Conservation (phyloP, 768 basidiomycete genomes). For the Collybia sp. region DNA sequence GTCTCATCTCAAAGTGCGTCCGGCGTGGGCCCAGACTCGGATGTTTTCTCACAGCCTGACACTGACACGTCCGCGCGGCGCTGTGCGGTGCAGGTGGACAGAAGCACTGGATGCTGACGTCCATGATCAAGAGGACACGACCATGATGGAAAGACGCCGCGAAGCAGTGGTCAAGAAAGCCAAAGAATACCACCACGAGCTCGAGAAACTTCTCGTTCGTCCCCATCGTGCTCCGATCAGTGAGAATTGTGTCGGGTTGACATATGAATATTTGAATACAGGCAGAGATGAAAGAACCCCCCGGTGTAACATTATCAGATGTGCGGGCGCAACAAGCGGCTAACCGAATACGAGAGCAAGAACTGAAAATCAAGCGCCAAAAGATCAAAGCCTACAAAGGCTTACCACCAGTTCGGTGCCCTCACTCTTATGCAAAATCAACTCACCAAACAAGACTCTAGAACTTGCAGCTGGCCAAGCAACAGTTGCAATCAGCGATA, state of each 20-base stretch:
- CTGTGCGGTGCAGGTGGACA: slow-evolving; percentile 31
- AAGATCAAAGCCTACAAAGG: slow-evolving; percentile 44
- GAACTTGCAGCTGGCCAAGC: slow-evolving; percentile 43
- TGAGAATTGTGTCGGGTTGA: too few species aligned
- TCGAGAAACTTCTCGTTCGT: slow-evolving; percentile 28
- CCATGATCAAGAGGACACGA: slow-evolving; percentile 18
- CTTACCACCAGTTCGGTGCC: slow-evolving; percentile 36
- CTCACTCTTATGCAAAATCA: not conserved
- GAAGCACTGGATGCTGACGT: slow-evolving; percentile 18
- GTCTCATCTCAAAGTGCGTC: slow-evolving; percentile 32
- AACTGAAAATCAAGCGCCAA: slow-evolving; percentile 36
- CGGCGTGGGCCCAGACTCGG: too few species aligned
- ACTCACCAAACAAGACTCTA: slow-evolving; percentile 9
- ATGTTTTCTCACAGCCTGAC: too few species aligned
- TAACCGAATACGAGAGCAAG: slow-evolving; percentile 29
- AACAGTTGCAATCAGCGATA: slow-evolving; percentile 34
- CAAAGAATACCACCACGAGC: slow-evolving; percentile 40
- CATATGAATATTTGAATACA: slow-evolving; percentile 5
- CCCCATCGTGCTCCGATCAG: not conserved
- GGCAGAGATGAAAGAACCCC: slow-evolving; percentile 23
- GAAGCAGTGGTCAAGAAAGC: slow-evolving; percentile 39
- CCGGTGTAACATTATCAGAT: slow-evolving; percentile 30
- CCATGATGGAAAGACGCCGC: slow-evolving; percentile 31
- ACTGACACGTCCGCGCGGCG: too few species aligned
- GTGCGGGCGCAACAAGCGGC: slow-evolving; percentile 32